Conservation (phyloP, 495 filamentous ascomycete species). For the Podospora australis region DNA sequence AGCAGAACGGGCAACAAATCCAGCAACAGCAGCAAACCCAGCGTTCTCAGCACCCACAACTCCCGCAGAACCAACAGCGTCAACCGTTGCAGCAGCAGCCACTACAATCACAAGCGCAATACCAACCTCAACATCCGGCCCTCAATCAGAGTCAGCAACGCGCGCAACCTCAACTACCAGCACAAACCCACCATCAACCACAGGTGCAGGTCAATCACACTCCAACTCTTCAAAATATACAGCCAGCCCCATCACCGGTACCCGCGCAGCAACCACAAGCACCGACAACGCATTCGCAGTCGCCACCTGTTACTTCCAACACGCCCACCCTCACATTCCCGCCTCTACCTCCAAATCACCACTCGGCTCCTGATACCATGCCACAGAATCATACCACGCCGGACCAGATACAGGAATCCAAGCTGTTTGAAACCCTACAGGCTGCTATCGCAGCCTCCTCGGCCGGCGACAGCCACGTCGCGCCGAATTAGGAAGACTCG, state of each 20-base stretch:
- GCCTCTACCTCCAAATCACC: background rate
- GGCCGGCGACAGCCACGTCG: no score
- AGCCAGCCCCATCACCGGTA: background rate
- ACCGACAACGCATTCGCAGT: background rate
- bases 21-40: conserved; percentile 26
- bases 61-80: background rate
- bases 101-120: conserved; percentile 23
- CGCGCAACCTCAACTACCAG: background rate
- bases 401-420: background rate
- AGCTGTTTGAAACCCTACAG: background rate
- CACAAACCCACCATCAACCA: background rate
- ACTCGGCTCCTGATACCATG: no score
- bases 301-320: no score
- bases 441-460: background rate
- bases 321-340: background rate
- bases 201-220: background rate
- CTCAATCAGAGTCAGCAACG: background rate
- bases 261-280: background rate
- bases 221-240: background rate
- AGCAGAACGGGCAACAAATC: conserved; percentile 22
- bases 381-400: background rate
- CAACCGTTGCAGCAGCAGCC: no score
- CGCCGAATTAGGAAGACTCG: background rate
- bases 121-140: conserved; percentile 27
- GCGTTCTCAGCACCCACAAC: conserved; percentile 26